Evolutionary conservation across 768 basidiomycete genomes (phyloP), one percentile per base, ranked within the genome.

Genomic region (Nidularia sp.): DNA sequence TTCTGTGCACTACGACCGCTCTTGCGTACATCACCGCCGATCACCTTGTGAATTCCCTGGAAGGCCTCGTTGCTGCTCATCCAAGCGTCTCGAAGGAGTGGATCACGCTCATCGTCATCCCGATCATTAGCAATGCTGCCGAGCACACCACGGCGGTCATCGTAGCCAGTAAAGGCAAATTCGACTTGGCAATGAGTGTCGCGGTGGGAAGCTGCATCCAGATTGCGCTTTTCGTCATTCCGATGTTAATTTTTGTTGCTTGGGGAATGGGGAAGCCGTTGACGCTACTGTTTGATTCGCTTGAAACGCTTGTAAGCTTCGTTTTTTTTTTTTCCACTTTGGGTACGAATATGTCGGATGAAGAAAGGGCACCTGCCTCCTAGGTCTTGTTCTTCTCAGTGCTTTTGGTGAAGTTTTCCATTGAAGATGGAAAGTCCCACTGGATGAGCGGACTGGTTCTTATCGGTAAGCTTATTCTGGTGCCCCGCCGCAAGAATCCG

Each of bases 351-450:
- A 29, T 29, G 4, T 29, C 25, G 25, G 47, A 50, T 55, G 50
- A 54, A 34, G 2, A 0, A 1, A 0, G 9, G 46, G 15, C 35
- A 10, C 39, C 25, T 48, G 34, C 34, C 12, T 32, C 10, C 5
- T 52, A 67, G 67, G 66, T 69, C 6, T 51, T 72, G 45, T 74
- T 73, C 60, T 68, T 75, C 49, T 68, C 71, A 18, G 73, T 73
- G 10, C 53, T 73, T 18, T 60, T 77, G 33, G 73, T 72, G 46
- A 75, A 70, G 58, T 77, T 77, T 34, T 68, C 69, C 13, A 66
- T 77, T 5, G 78, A 75, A 57, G 68, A 76, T 44, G 77, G 76
- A 15, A 77, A 75, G 57, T 71, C 74, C 22, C 72, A 75, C 47
- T 78, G 76, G 76, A 71, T 76, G 62, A 76, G 75, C 55, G 72